Conservation (phyloP, 2,329 filamentous ascomycete species). For the Aspergillus pseudoglaucus region DNA sequence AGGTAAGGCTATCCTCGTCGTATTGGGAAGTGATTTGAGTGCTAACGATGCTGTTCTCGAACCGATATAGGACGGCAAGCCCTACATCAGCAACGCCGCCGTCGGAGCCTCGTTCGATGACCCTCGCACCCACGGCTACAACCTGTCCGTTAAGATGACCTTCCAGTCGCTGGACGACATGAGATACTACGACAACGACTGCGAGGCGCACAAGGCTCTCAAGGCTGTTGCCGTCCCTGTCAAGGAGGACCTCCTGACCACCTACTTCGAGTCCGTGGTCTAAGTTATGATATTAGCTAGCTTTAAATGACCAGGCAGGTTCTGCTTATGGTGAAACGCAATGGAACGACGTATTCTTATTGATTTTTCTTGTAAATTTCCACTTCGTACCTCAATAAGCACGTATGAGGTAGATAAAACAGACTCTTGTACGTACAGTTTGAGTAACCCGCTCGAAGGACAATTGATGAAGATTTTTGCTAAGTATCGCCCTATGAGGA, state of each 20-base stretch:
- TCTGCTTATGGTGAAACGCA: too few species aligned
- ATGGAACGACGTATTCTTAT: too few species aligned
- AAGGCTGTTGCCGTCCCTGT: conserved; percentile 12
- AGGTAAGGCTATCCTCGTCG: conserved; percentile 17
- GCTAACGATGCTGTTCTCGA: too few species aligned
- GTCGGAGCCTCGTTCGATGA: conserved; percentile 49
- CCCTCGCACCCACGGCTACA: conserved; percentile 55
- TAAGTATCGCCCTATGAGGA: too few species aligned
- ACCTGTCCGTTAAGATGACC: conserved; percentile 51
- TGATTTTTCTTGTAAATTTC: too few species aligned
- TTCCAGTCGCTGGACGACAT: conserved; percentile 58
- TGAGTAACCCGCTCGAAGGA: too few species aligned
- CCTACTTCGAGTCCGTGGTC: conserved; percentile 15
- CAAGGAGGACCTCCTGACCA: conserved; percentile 16
- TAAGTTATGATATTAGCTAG: too few species aligned
- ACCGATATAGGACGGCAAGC: conserved; percentile 53
- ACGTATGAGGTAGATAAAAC: too few species aligned
- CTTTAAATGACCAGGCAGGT: too few species aligned
- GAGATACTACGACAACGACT: conserved; percentile 57
- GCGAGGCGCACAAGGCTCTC: conserved; percentile 44
- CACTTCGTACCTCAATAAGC: too few species aligned
- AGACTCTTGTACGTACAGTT: too few species aligned
- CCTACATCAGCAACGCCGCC: conserved; percentile 54
- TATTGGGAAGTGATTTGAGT: background rate
- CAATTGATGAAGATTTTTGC: too few species aligned